Percentiles rank a stretch among this genome's conserved stretches.
Conservation (phyloP, 257 asterid species). For the Coffea eugenioides region DNA sequence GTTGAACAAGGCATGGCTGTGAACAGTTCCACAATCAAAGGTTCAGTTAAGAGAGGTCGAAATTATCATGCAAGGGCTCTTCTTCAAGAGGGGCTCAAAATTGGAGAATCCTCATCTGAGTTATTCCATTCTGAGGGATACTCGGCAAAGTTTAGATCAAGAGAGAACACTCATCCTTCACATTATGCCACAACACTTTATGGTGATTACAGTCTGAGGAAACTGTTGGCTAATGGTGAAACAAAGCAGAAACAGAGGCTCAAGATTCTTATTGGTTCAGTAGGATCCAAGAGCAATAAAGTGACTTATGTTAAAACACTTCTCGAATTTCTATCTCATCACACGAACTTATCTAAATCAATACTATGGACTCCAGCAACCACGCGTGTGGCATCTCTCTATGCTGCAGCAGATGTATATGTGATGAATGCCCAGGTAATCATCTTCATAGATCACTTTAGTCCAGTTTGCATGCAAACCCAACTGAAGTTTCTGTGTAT, state of each 20-base stretch:
- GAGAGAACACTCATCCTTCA: constrained; percentile 21
- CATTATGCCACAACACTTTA: constrained; percentile 16
- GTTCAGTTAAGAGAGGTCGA: constrained; percentile 30
- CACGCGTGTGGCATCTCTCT: constrained; percentile 87
- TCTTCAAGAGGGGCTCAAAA: constrained; percentile 28
- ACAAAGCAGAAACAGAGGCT: constrained; percentile 40
- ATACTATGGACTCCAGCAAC: constrained; percentile 98
- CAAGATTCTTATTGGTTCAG: constrained; percentile 87
- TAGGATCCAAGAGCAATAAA: constrained; percentile 91
- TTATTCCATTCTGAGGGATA: background rate
- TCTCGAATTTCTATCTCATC: constrained; percentile 54
- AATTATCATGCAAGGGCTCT: constrained; percentile 55
- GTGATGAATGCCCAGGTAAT: constrained; percentile 96
- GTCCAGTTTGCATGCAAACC: background rate
- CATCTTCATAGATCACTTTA: constrained; percentile 1
- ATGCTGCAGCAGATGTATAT: constrained; percentile 93
- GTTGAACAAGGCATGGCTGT: constrained; percentile 39
- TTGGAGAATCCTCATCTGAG: too few species aligned
- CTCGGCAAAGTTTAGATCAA: background rate
- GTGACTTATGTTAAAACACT: constrained; percentile 72
- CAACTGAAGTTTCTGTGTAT: background rate
- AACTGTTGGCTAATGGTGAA: constrained; percentile 30
- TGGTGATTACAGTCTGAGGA: constrained; percentile 32
- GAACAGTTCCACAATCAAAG: constrained; percentile 29
- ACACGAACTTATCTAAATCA: constrained; percentile 61